Conservation (phyloP, 2,329 filamentous ascomycete species). For the Claviceps sorghi region DNA sequence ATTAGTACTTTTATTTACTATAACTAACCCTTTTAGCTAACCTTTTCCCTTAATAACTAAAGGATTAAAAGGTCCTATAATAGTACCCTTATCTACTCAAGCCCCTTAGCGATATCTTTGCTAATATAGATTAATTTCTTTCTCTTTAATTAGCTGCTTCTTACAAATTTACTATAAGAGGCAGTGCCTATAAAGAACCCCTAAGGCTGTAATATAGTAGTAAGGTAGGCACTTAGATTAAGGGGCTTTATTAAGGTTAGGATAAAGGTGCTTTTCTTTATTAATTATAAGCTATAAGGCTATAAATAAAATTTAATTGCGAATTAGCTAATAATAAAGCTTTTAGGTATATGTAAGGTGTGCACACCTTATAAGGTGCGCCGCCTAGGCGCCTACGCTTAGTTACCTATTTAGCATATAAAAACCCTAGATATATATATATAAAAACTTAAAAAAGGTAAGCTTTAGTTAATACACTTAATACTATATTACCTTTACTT, state of each 20-base stretch:
- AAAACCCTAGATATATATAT: too few species aligned
- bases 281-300: background rate
- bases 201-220: background rate
- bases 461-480: too few species aligned
- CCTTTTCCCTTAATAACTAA: background rate
- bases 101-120: background rate
- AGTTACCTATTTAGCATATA: too few species aligned
- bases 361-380: too few species aligned
- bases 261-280: background rate
- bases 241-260: background rate
- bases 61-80: background rate
- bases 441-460: too few species aligned
- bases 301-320: background rate
- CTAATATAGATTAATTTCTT: background rate
- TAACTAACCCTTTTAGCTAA: background rate
- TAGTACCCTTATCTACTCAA: background rate
- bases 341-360: background rate
- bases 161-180: background rate
- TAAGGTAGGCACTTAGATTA: background rate
- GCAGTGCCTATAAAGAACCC: background rate
- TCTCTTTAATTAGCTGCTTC: background rate
- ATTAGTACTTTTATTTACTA: background rate
- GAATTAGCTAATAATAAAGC: background rate
- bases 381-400: too few species aligned
- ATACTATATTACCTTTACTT: too few species aligned